Evolutionary conservation across 257 asterid genomes (phyloP), one percentile per base, ranked within the genome.

Genomic region (Henckelia pumila): DNA sequence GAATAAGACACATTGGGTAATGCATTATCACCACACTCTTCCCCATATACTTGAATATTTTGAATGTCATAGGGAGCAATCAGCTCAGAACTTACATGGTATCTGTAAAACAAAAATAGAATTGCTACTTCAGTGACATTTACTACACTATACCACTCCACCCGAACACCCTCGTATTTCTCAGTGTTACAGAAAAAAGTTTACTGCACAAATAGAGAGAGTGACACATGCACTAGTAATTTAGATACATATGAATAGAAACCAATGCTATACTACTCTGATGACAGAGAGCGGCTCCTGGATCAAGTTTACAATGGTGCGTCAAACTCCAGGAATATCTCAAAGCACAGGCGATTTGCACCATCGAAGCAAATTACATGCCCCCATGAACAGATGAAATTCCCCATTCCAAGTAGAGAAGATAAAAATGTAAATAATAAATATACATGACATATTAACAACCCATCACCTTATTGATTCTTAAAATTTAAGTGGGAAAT

Each of bases 391-490:
- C 47, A 64, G 30, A 47, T 60, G 61, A 40, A 40, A 10, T 2
- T 49, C 50, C 20, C 59, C 56, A 8, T 37, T 56, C 44, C 35
- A 35, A 49, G 58, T 26, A 56, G 6, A 33, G 11, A 28, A 32
- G 47, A 76, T 13, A 49, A 56, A 40, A 44, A 13, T 14, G 47
- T 16, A 11, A 37, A 10, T 16, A 37, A 37, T 50, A 59, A 60
- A 44, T 56, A 37, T 21, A 37, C 13, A 53, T 50, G 13, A 7
- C 60, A 63, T 35, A 21, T 22, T 21, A 26, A 61, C 8, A 13
- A 40, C 8, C 19, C 9, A 37, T 13, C 47, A 76, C 24, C 67
- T 56, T 28, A 30, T 56, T 6, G 32, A 53, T 63, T 71, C 58
- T 8, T 28, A 11, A 23, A 59, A 59, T 30, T 63, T 59, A 44